Evolutionary conservation across 1,284 basidiomycete genomes (phyloP), one percentile per base, ranked within the genome.

Genomic region (Fomitiporia mediterranea): DNA sequence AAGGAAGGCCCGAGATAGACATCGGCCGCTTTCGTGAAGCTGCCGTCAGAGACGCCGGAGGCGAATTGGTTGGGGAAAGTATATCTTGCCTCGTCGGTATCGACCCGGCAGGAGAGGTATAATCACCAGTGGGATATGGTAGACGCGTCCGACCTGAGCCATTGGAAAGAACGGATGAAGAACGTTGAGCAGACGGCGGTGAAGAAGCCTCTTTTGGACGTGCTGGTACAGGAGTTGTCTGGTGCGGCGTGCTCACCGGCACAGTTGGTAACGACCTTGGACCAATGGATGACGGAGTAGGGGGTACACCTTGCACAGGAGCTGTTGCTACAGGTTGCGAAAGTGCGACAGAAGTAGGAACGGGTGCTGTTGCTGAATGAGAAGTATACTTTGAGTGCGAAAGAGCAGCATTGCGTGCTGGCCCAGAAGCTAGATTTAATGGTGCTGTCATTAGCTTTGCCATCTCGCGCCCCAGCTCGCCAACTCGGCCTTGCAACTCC

Each of bases 81-180:
- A 76, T 66, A 38, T 76, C 71, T 39, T 76, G 71, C 27, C 60
- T 59, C 3, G 70, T 58, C 1, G 68, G 9, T 15, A 66, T 59
- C 34, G 75, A 61, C 60, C 73, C 73, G 0, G 76, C 72, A 0
- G 85, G 84, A 8, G 81, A 81, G 3, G 86, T 76, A 62, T 91
- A 91, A 63, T 91, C 89, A 2, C 88, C 89, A 2, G 84, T 84
- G 11, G 88, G 89, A 62, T 91, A 91, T 30, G 88, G 87, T 13
- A 90, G 71, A 39, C 84, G 79, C 19, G 81, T 86, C 0, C 84
- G 69, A 2, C 68, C 67, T 34, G 59, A 55, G 7, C 66, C 62
- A 7, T 63, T 65, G 5, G 67, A 63, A 5, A 64, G 56, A 0
- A 67, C 64, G 3, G 73, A 70, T 1, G 75, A 72, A 0, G 78